phyloP scores from a whole-genome alignment of 805 yeast genomes.

The Yarrowia sp. region DNA sequence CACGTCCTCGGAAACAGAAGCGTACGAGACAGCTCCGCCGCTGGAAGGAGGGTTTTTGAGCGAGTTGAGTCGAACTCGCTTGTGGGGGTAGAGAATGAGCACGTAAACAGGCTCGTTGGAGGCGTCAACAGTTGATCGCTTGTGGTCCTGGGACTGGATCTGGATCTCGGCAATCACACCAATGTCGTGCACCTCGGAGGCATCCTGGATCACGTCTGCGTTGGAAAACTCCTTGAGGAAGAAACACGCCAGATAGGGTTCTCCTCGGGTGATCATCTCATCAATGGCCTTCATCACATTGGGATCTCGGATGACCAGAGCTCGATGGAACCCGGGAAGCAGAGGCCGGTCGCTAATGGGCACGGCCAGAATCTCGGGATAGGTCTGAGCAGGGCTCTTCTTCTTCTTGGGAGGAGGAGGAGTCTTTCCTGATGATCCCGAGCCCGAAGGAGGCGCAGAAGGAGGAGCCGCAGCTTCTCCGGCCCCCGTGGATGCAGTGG shows the following conservation, averaged over 20 bases:
- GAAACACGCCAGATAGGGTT: conserved; percentile 23
- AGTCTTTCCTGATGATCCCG: not conserved
- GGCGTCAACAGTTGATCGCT: conserved; percentile 21
- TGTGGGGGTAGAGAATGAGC: conserved; percentile 22
- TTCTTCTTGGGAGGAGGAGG: conserved; percentile 4
- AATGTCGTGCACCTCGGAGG: conserved; percentile 21
- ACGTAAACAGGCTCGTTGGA: conserved; percentile 24
- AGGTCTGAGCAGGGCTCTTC: conserved; percentile 15
- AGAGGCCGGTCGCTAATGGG: conserved; percentile 22
- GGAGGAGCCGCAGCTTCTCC: not conserved
- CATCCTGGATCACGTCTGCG: conserved; percentile 21
- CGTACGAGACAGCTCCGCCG: conserved; percentile 9
- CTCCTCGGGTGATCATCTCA: conserved; percentile 23
- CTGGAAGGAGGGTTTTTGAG: conserved; percentile 14
- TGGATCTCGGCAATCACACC: conserved; percentile 24
- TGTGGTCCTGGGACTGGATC: conserved; percentile 24
- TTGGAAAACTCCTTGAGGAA: conserved; percentile 20
- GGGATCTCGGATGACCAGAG: conserved; percentile 23
- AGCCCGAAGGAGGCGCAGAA: not conserved
- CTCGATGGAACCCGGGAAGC: conserved; percentile 20
- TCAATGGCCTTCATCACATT: conserved; percentile 22
- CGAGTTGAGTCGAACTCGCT: conserved; percentile 23
- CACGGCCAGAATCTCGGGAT: conserved; percentile 20
- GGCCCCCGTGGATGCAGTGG: conserved; percentile 11
- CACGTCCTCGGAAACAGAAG: conserved; percentile 12